These are phyloP conservation scores for Corchorus capsularis DNA, from an alignment of 345 rosid genomes.

Conservation along the genomic window DNA sequence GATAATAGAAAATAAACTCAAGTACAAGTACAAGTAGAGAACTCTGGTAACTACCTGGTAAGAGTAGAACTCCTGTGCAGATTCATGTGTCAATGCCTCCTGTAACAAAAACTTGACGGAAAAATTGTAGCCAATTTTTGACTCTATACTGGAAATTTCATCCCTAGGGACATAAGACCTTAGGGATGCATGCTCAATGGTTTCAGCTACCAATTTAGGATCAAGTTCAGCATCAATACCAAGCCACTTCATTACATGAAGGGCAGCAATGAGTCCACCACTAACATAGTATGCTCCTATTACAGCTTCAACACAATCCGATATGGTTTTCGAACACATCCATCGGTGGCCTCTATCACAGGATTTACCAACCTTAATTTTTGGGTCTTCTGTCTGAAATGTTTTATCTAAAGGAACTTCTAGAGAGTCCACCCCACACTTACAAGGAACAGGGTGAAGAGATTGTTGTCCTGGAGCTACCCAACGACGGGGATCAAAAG, in stretches of 20 bases:
- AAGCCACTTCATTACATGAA: constrained; percentile 80
- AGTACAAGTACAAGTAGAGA: constrained; percentile 1
- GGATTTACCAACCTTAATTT: constrained; percentile 52
- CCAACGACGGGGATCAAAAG: constrained; percentile 94
- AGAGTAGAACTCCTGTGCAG: constrained; percentile 52
- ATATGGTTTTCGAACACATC: constrained; percentile 78
- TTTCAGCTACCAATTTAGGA: constrained; percentile 41
- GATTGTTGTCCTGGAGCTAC: constrained; percentile 81
- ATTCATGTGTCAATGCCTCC: constrained; percentile 81
- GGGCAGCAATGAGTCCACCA: constrained; percentile 69
- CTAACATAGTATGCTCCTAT: constrained; percentile 74
- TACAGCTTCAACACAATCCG: constrained; percentile 87
- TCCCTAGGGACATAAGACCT: constrained; percentile 47
- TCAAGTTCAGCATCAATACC: constrained; percentile 61
- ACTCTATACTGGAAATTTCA: constrained; percentile 55
- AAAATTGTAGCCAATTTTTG: constrained; percentile 64
- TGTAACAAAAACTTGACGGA: constrained; percentile 64
- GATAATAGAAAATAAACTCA: neutral
- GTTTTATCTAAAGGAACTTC: constrained; percentile 75
- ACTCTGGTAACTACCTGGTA: constrained; percentile 59
- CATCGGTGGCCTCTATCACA: constrained; percentile 90
- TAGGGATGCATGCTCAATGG: constrained; percentile 49
- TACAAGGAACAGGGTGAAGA: constrained; percentile 57
- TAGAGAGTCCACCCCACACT: constrained; percentile 57
- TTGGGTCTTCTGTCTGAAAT: constrained; percentile 51